phyloP scores from a whole-genome alignment of 371 early-diverging fungal genomes.

The Saksenaea oblongispora region DNA sequence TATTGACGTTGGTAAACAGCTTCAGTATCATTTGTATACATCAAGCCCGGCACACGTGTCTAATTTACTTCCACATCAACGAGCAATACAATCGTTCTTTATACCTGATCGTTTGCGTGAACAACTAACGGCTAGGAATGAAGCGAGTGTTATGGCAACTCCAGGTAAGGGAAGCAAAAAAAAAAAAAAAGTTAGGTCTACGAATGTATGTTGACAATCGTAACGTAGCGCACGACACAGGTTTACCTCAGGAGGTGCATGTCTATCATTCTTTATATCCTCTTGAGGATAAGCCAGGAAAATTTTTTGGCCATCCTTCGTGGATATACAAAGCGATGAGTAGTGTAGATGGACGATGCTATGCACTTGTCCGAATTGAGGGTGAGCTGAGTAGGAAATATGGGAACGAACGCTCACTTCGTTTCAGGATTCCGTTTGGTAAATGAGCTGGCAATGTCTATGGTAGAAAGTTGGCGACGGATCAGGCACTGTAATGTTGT shows the following conservation, averaged over 20 bases:
- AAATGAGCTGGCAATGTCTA: conserved; percentile 78
- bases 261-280: conserved; percentile 73
- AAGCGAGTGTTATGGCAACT: conserved; percentile 62
- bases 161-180: conserved; percentile 42
- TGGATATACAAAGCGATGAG: conserved; percentile 84
- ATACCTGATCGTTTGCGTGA: conserved; percentile 83
- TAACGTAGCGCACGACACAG: conserved; percentile 47
- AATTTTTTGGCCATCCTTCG: conserved; percentile 77
- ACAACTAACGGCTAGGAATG: conserved; percentile 71
- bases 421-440: conserved; percentile 65
- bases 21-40: conserved; percentile 79
- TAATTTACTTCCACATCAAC: conserved; percentile 73
- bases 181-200: not conserved
- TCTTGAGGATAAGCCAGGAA: conserved; percentile 57
- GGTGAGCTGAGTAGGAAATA: conserved; percentile 32
- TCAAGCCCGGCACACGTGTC: conserved; percentile 72
- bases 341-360: conserved; percentile 80
- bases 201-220: not conserved
- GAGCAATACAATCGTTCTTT: conserved; percentile 77
- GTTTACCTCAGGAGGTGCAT: conserved; percentile 58
- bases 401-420: not conserved
- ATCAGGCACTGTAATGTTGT: conserved; percentile 86
- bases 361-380: conserved; percentile 82
- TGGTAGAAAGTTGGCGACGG: conserved; percentile 83
- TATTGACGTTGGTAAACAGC: conserved; percentile 29